A percentile compares a stretch with the other conserved stretches of the same genome.
Evolutionary conservation across 805 yeast genomes (phyloP).

Genomic region (Priceomyces medius): DNA sequence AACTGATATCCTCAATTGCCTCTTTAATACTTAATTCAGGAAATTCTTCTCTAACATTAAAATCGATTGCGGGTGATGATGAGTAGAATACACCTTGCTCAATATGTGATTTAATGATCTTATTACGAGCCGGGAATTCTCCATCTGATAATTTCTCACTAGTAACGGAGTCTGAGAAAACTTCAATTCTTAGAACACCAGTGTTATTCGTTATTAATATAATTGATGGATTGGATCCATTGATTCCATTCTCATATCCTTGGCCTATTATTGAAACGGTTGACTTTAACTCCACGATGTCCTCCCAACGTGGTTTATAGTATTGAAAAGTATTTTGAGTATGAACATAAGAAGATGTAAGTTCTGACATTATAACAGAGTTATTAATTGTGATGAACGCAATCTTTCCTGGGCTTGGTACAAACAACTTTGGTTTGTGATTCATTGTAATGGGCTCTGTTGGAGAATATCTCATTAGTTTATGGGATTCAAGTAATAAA

Average conservation of each 20-base stretch:
- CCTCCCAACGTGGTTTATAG: constrained; percentile 73
- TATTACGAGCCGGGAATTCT: constrained; percentile 15
- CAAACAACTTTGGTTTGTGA: constrained; percentile 46
- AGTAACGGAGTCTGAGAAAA: constrained; percentile 25
- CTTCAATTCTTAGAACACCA: constrained; percentile 64
- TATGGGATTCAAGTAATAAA: constrained; percentile 61
- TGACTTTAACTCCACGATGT: constrained; percentile 57
- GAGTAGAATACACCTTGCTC: constrained; percentile 81
- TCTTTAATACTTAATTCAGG: constrained; percentile 15
- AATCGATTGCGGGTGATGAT: constrained; percentile 43
- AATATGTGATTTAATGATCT: constrained; percentile 66
- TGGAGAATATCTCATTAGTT: constrained; percentile 47
- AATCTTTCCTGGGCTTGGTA: constrained; percentile 59
- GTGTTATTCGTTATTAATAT: constrained; percentile 48
- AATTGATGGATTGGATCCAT: constrained; percentile 43
- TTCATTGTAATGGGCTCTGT: constrained; percentile 8
- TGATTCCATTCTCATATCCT: constrained; percentile 48
- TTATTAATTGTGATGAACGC: constrained; percentile 61
- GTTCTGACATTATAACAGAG: constrained; percentile 66
- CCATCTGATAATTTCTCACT: constrained; percentile 3
- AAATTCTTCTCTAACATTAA: constrained; percentile 37
- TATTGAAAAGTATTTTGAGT: constrained; percentile 19
- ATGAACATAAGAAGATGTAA: constrained; percentile 30
- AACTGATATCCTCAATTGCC: constrained; percentile 49
- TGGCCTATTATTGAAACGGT: constrained; percentile 56